Base-by-base conservation (phyloP, 768 basidiomycete species). In the Podaxis sp. region DNA sequence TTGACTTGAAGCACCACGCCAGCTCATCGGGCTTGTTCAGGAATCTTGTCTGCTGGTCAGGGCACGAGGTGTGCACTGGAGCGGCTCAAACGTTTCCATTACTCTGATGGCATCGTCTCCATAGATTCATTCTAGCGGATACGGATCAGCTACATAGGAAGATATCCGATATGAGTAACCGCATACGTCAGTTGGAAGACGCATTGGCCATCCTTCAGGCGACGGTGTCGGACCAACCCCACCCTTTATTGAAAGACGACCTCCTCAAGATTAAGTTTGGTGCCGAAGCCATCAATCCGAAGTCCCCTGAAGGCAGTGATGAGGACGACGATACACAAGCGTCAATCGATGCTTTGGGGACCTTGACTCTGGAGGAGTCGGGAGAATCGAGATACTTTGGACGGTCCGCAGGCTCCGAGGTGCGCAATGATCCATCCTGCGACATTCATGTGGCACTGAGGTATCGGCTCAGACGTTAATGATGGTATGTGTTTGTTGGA, bases 181-280 rank as follows among this genome's bases (percentile, higher is more conserved):
- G 88, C 17, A 88, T 90, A 52, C 82, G 86, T 36, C 86, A 88
- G 66, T 78, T 89, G 0, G 88, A 89, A 71, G 88, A 89, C 62
- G 86, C 85, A 0, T 74, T 90, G 10, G 84, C 87, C 3, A 82
- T 86, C 33, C 77, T 87, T 6, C 87, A 89, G 63, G 76, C 83
- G 2, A 79, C 82, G 8, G 75, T 84, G 4, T 86, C 87, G 0
- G 77, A 79, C 53, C 81, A 86, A 46, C 74, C 83, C 7, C 88
- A 90, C 68, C 85, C 88, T 2, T 74, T 90, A 0, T 77, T 89
- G 2, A 71, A 73, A 13, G 84, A 85, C 22, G 82, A 84, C 11
- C 72, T 85, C 10, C 70, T 88, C 13, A 80, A 78, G 60, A 72
- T 87, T 67, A 87, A 87, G 68, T 84, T 84, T 67, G 85, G 82